phyloP scores from a whole-genome alignment of 2,329 filamentous ascomycete genomes.

The Aspergillus glaucus region DNA sequence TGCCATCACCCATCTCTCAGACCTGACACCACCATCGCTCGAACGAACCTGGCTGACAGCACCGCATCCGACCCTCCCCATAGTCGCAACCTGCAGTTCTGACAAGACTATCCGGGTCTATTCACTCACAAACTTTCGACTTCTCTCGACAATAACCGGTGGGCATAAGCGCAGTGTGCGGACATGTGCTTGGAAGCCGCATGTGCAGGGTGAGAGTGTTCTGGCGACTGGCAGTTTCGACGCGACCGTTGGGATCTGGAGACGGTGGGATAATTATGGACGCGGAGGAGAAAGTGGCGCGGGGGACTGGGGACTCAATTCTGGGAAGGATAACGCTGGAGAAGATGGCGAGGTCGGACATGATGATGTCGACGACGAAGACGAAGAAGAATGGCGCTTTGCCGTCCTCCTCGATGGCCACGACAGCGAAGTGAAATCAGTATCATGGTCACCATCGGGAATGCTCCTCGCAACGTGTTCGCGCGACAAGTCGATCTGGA shows the following conservation, averaged over 20 bases:
- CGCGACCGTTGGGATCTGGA: slow-evolving; percentile 81
- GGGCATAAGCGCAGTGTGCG: slow-evolving; percentile 91
- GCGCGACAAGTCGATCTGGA: slow-evolving; percentile 92
- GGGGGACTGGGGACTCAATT: slow-evolving; percentile 14
- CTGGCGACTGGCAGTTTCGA: slow-evolving; percentile 93
- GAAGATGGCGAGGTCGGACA: slow-evolving; percentile 27
- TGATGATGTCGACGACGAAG: slow-evolving; percentile 48
- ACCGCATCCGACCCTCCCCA: slow-evolving; percentile 78
- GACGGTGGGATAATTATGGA: slow-evolving; percentile 50
- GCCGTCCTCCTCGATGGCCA: slow-evolving; percentile 89
- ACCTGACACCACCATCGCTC: slow-evolving; percentile 47
- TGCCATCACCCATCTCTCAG: slow-evolving; percentile 41
- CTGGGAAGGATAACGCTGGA: slow-evolving; percentile 20
- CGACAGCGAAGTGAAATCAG: slow-evolving; percentile 87
- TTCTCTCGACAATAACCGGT: slow-evolving; percentile 72
- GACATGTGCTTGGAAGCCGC: slow-evolving; percentile 79
- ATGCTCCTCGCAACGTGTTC: slow-evolving; percentile 83
- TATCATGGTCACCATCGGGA: slow-evolving; percentile 59
- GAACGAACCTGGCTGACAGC: slow-evolving; percentile 76
- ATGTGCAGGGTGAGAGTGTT: slow-evolving; percentile 60
- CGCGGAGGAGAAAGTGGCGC: slow-evolving; percentile 17
- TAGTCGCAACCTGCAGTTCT: slow-evolving; percentile 81
- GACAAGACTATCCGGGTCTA: slow-evolving; percentile 85
- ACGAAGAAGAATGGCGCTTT: slow-evolving; percentile 84
- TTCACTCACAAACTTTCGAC: slow-evolving; percentile 71